Evolutionary conservation across 108 stramenopile genomes (phyloP).

Genomic region (Discostella pseudostelligera): DNA sequence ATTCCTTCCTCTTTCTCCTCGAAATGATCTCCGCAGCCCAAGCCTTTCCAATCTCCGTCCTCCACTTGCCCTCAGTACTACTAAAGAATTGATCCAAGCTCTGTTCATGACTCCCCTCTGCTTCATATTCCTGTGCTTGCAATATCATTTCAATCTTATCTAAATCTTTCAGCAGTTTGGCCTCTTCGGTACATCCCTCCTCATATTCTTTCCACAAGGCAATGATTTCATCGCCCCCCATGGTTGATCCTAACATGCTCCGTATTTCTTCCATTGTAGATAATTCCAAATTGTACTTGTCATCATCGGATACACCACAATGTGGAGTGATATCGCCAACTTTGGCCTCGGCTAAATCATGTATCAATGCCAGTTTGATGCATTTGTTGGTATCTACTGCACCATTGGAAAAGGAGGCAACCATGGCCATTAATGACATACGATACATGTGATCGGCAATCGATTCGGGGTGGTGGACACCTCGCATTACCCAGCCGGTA

Average conservation of each 20-base stretch:
- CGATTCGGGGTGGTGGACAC: conserved; percentile 62
- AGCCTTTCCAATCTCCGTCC: conserved; percentile 54
- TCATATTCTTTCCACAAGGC: conserved; percentile 85
- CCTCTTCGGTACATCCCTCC: conserved; percentile 56
- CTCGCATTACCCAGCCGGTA: conserved; percentile 68
- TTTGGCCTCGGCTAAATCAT: conserved; percentile 80
- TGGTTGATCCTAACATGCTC: conserved; percentile 26
- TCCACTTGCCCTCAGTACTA: conserved; percentile 62
- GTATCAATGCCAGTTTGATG: conserved; percentile 70
- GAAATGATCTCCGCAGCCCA: conserved; percentile 68
- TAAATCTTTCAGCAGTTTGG: conserved; percentile 70
- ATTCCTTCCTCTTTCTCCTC: conserved; percentile 28
- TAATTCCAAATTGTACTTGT: conserved; percentile 66
- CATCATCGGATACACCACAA: conserved; percentile 56
- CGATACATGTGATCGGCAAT: conserved; percentile 82
- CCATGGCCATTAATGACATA: conserved; percentile 70
- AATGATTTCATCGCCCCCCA: conserved; percentile 58
- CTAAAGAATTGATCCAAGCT: conserved; percentile 55
- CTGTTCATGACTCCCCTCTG: conserved; percentile 36
- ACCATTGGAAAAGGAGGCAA: conserved; percentile 39
- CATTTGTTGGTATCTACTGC: conserved; percentile 53
- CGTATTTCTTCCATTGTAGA: conserved; percentile 60
- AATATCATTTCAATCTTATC: conserved; percentile 89
- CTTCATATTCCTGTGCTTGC: conserved; percentile 83
- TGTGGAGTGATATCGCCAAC: conserved; percentile 85